phyloP scores from a whole-genome alignment of 306 rosid genomes.

The Rubus parviflorus region DNA sequence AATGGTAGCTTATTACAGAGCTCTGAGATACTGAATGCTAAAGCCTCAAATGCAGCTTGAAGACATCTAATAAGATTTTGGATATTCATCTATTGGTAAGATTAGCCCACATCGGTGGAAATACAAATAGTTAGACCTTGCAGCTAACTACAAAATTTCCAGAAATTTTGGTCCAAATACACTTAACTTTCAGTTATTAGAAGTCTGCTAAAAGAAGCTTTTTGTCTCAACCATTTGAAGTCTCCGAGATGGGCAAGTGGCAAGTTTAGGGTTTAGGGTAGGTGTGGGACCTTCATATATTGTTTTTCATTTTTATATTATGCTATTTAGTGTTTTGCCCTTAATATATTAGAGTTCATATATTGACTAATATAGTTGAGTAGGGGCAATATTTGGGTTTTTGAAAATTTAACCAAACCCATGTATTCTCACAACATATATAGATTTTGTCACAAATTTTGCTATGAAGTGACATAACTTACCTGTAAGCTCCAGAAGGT shows the following conservation, averaged over 20 bases:
- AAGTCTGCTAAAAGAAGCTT: neutral
- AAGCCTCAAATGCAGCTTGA: neutral
- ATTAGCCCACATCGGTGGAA: neutral
- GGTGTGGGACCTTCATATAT: too few species aligned
- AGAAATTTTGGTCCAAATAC: neutral
- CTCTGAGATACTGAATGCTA: neutral
- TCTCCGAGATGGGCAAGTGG: too few species aligned
- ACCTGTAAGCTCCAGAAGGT: slow-evolving; percentile 99
- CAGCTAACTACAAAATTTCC: neutral
- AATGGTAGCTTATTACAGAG: neutral
- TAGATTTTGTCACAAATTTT: neutral
- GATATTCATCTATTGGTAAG: neutral
- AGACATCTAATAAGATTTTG: neutral
- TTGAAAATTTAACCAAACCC: too few species aligned
- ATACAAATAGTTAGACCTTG: neutral
- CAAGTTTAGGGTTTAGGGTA: too few species aligned
- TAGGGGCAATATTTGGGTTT: too few species aligned
- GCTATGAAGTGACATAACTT: slow-evolving; percentile 26
- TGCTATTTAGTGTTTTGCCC: too few species aligned
- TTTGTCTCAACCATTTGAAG: neutral
- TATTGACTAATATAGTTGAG: too few species aligned
- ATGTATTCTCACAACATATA: too few species aligned
- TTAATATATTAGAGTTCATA: too few species aligned
- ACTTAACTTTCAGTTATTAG: neutral
- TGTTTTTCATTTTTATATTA: too few species aligned